A percentile compares a stretch with the other conserved stretches of the same genome.
Evolutionary conservation across 148 eudicot species (phyloP).

Genomic region (Amaranthus hypochondriacus): DNA sequence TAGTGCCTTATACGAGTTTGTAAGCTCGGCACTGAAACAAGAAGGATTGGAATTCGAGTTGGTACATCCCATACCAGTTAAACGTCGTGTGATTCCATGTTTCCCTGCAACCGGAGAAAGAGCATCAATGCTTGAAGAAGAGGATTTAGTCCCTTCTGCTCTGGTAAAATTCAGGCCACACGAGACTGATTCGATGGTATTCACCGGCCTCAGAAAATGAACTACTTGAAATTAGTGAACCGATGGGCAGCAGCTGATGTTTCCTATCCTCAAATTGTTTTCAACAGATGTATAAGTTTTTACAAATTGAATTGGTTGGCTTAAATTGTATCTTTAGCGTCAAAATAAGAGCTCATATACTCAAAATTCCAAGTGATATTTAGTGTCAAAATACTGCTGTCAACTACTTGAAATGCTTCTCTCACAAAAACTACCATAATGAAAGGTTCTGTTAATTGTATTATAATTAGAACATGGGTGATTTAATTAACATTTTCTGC

Average conservation of each 20-base stretch:
- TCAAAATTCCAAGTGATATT: too few relatives aligned
- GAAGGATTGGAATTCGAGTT: constrained; percentile 83
- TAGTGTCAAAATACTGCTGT: too few relatives aligned
- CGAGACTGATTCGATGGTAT: constrained; percentile 70
- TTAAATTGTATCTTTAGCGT: neutral
- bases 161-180: constrained; percentile 74
- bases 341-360: too few relatives aligned
- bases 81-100: constrained; percentile 72
- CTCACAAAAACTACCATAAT: too few relatives aligned
- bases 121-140: constrained; percentile 58
- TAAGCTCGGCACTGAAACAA: constrained; percentile 68
- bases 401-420: too few relatives aligned
- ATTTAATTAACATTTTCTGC: too few relatives aligned
- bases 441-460: too few relatives aligned
- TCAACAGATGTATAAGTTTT: constrained; percentile 7
- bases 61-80: constrained; percentile 59
- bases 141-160: constrained; percentile 81
- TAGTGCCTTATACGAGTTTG: constrained; percentile 72
- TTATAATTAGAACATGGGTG: too few relatives aligned
- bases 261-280: neutral
- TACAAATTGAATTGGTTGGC: neutral
- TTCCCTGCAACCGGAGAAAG: constrained; percentile 55
- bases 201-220: constrained; percentile 80
- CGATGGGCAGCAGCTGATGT: constrained; percentile 31
- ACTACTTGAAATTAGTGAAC: constrained; percentile 79